These are phyloP conservation scores for Chrysanthemum makinoi DNA, from an alignment of 129 eudicot genomes.

Conservation along the genomic window DNA sequence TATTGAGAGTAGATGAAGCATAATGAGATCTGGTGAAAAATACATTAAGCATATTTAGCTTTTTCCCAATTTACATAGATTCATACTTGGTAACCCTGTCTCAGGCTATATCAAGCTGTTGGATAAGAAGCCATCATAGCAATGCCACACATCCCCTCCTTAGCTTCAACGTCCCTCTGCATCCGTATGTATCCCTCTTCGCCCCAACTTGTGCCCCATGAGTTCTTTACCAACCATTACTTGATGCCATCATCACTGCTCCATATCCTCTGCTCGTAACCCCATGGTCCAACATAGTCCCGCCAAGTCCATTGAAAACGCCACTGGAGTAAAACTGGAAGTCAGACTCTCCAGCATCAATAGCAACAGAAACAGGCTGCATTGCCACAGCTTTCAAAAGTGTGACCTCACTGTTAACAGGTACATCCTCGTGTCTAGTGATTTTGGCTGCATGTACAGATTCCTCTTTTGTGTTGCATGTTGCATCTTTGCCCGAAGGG, in stretches of 20 bases:
- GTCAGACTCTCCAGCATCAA: conserved; percentile 31
- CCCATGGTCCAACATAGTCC: conserved; percentile 29
- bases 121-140: conserved; percentile 40
- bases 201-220: conserved; percentile 42
- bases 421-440: conserved; percentile 34
- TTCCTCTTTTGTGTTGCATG: conserved; percentile 29
- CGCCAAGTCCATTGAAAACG: conserved; percentile 32
- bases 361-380: conserved; percentile 42
- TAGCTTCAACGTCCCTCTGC: conserved; percentile 24
- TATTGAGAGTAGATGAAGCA: too few relatives aligned
- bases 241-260: conserved; percentile 35
- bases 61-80: neutral
- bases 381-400: conserved; percentile 34
- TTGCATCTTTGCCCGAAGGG: conserved; percentile 30
- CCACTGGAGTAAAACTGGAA: conserved; percentile 37
- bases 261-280: conserved; percentile 32
- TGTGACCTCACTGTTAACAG: conserved; percentile 24
- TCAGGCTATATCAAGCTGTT: conserved; percentile 11
- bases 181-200: conserved; percentile 39
- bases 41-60: too few relatives aligned
- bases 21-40: too few relatives aligned
- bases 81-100: neutral
- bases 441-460: conserved; percentile 28
- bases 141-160: conserved; percentile 35
- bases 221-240: conserved; percentile 47